phyloP scores from a whole-genome alignment of 1,139 yeast species.

The Kodamaea alishanica region DNA sequence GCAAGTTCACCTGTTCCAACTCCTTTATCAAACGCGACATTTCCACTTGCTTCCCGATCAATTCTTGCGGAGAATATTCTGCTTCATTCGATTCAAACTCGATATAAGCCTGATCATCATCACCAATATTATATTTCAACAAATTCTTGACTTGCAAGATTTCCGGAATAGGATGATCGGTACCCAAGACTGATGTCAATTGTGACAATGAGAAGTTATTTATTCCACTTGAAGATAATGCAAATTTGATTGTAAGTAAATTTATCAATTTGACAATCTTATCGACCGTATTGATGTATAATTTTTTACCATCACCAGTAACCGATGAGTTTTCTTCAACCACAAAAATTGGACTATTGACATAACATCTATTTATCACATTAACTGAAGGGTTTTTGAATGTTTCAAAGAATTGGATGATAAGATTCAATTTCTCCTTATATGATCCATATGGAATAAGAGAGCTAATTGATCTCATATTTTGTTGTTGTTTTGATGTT shows the following conservation, averaged over 20 bases:
- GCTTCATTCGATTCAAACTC: conserved; percentile 3
- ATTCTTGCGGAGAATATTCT: not conserved
- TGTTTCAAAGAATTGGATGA: conserved; percentile 22
- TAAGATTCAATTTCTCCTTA: conserved; percentile 28
- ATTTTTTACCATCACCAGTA: conserved; percentile 18
- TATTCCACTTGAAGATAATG: conserved; percentile 18
- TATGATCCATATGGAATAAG: conserved; percentile 31
- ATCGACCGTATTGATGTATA: conserved; percentile 17
- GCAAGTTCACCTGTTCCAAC: not conserved
- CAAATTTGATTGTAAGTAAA: conserved; percentile 20
- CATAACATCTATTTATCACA: conserved; percentile 3
- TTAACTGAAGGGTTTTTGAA: conserved; percentile 5
- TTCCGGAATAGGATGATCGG: conserved; percentile 10
- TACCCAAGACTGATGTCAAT: conserved; percentile 12
- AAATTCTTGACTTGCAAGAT: conserved; percentile 10
- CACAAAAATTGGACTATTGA: conserved; percentile 7
- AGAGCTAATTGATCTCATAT: conserved; percentile 23
- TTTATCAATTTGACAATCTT: conserved; percentile 18
- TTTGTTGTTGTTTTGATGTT: conserved; percentile 7
- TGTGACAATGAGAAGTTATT: conserved; percentile 13
- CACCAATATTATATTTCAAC: conserved; percentile 3
- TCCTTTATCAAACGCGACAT: conserved; percentile 7
- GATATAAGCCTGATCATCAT: conserved; percentile 2
- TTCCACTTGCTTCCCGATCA: conserved; percentile 9
- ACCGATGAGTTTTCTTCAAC: conserved; percentile 13